A percentile compares a stretch with the other conserved stretches of the same genome.
Conservation (phyloP, 495 filamentous ascomycete species). For the Aspergillus bridgeri region DNA sequence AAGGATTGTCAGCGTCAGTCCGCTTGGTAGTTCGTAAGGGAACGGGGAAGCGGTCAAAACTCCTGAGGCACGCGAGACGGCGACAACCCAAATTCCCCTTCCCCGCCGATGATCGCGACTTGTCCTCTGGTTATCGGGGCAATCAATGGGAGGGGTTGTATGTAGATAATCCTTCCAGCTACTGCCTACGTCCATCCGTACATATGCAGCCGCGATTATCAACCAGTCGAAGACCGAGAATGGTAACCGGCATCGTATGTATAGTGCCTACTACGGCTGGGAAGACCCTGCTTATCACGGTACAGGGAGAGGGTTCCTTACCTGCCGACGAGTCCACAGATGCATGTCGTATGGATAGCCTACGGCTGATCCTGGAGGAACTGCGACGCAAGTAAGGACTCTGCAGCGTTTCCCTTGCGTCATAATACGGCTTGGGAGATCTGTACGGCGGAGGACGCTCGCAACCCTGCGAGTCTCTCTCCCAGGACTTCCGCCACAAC, state of each 20-base stretch:
- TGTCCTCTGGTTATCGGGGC: neutral
- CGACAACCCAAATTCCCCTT: conserved; percentile 13
- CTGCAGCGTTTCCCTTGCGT: conserved; percentile 5
- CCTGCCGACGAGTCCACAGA: neutral
- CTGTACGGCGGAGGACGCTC: neutral
- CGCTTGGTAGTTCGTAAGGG: conserved; percentile 2
- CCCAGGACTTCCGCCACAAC: conserved; percentile 25
- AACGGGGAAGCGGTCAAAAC: conserved; percentile 11
- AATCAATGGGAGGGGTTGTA: conserved; percentile 1
- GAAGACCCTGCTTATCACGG: neutral
- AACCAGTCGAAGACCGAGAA: neutral
- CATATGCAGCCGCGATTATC: neutral
- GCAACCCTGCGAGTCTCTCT: neutral
- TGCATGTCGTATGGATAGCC: neutral
- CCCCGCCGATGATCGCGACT: conserved; percentile 7
- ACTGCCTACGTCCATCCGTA: neutral
- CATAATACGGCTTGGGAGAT: neutral
- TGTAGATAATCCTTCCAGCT: neutral
- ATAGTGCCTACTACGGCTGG: neutral
- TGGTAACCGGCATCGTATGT: neutral
- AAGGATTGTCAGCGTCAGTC: conserved; percentile 14
- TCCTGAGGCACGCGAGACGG: conserved; percentile 14
- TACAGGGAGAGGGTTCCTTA: neutral
- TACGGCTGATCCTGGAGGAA: neutral
- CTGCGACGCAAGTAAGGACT: neutral